Conservation (phyloP, 2,329 filamentous ascomycete genomes). For the Arthroderma sp. region DNA sequence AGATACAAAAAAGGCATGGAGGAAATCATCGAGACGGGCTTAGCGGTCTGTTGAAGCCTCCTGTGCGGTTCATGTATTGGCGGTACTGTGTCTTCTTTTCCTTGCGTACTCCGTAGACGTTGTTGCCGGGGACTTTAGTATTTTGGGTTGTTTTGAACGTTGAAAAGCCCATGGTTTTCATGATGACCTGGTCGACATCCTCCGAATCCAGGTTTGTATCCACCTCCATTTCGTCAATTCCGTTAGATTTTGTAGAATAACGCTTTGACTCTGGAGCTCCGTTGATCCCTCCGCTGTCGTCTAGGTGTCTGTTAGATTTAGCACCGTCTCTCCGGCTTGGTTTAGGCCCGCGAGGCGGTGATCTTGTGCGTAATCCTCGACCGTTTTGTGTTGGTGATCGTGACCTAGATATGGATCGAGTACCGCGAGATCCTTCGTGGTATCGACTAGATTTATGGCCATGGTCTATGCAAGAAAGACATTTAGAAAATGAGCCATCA, state of each 20-base stretch:
- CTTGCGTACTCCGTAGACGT: conserved; percentile 68
- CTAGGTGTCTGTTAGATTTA: conserved; percentile 17
- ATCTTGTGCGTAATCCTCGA: conserved; percentile 21
- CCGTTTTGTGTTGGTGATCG: conserved; percentile 24
- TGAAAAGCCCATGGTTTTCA: conserved; percentile 79
- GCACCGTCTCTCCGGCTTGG: conserved; percentile 21
- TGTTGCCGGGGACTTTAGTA: conserved; percentile 78
- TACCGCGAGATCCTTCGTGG: conserved; percentile 17
- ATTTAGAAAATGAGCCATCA: background rate
- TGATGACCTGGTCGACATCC: conserved; percentile 60
- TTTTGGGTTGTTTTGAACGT: conserved; percentile 78
- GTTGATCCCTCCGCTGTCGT: conserved; percentile 15
- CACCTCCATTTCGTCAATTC: conserved; percentile 15
- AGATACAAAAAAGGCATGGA: background rate
- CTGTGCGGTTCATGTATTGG: conserved; percentile 68
- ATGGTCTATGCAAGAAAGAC: background rate
- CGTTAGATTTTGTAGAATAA: conserved; percentile 19
- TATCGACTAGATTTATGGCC: conserved; percentile 20
- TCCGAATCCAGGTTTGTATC: conserved; percentile 34
- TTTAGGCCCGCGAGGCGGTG: conserved; percentile 23
- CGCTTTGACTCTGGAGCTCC: conserved; percentile 13
- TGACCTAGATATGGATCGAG: conserved; percentile 16
- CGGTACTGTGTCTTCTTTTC: conserved; percentile 91
- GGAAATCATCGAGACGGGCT: conserved; percentile 28
- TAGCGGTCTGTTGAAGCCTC: conserved; percentile 38